Percentiles rank a stretch among this genome's conserved stretches.
Evolutionary conservation across 1,284 basidiomycete genomes (phyloP).

Genomic region (Phaffia rhodozyma): DNA sequence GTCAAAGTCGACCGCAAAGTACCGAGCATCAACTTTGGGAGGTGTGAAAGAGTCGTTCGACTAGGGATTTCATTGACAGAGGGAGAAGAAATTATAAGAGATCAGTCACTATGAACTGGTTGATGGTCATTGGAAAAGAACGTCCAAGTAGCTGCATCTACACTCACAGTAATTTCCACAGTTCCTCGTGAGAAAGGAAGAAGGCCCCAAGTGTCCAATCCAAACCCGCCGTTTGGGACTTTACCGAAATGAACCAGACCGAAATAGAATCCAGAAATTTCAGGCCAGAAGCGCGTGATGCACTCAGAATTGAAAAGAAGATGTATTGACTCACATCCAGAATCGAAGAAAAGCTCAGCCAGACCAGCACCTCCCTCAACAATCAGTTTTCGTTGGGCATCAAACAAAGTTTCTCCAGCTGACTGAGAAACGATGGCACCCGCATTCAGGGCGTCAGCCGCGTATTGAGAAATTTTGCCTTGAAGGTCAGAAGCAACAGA

Average conservation of each 20-base stretch:
- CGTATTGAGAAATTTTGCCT: constrained; percentile 22
- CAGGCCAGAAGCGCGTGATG: too few species aligned
- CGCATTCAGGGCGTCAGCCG: constrained; percentile 18
- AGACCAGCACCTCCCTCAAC: constrained; percentile 23
- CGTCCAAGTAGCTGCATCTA: too few species aligned
- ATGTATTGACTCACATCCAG: constrained; percentile 10
- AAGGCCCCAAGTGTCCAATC: constrained; percentile 27
- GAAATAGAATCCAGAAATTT: background rate
- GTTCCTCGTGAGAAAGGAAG: constrained; percentile 24
- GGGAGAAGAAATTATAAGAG: too few species aligned
- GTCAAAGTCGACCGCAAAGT: constrained; percentile 31
- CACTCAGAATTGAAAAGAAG: background rate
- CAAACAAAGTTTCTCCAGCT: constrained; percentile 23
- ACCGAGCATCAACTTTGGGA: constrained; percentile 30
- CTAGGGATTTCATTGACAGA: too few species aligned
- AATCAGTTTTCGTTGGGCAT: constrained; percentile 19
- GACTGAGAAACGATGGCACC: constrained; percentile 23
- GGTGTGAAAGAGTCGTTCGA: constrained; percentile 7
- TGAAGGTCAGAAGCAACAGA: background rate
- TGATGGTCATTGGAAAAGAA: too few species aligned
- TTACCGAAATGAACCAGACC: background rate
- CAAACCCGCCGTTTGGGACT: constrained; percentile 22
- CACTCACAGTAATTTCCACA: constrained; percentile 16
- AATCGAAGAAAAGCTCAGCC: constrained; percentile 27
- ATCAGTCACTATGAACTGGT: too few species aligned